Evolutionary conservation across 2,329 filamentous ascomycete genomes (phyloP), one percentile per base, ranked within the genome.

Genomic region (Amphichorda felina): DNA sequence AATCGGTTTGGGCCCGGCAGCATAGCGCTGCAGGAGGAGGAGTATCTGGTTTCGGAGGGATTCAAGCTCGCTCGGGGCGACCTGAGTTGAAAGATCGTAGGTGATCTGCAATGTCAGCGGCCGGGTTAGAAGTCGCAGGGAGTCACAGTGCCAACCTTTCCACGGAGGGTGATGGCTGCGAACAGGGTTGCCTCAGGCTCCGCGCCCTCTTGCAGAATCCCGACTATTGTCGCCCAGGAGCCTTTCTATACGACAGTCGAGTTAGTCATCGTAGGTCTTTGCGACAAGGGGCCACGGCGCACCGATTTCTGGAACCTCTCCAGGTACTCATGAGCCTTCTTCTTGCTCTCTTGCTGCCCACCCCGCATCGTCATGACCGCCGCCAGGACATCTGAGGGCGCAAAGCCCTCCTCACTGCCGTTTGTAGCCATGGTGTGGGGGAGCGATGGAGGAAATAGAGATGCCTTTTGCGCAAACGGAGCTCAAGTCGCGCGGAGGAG

Each of bases 231-330:
- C 30, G 79, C 80, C 91, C 91, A 98, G 47, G 91, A 91, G 56
- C 86, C 84, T 53, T 83, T 71, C 86, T 94, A 55, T 36, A 44
- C n/a, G n/a, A 14, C n/a, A 8, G 15, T 7, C 16, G 6, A 24
- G 15, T 29, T 16, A 35, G 33, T 27, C 33, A 16, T 18, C n/a
- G 5, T 19, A 32, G 2, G 13, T 13, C 18, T 13, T 5, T 14
- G 3, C 8, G 10, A 8, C 31, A n/a, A 24, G 21, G 11, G 25
- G 10, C 7, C 33, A 11, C 13, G 21, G 50, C 59, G 38, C 61
- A 94, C 89, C 59, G 91, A 96, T 75, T 98, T 98, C 72, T 98
- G 91, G 62, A 96, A 98, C 49, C 77, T 79, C 62, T 94, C 84
- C 41, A 98, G 70, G 56, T 81, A 98, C 55, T 89, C 79, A 55